Base-by-base conservation (phyloP, 2,329 filamentous ascomycete species). In the Oidium heveae region DNA sequence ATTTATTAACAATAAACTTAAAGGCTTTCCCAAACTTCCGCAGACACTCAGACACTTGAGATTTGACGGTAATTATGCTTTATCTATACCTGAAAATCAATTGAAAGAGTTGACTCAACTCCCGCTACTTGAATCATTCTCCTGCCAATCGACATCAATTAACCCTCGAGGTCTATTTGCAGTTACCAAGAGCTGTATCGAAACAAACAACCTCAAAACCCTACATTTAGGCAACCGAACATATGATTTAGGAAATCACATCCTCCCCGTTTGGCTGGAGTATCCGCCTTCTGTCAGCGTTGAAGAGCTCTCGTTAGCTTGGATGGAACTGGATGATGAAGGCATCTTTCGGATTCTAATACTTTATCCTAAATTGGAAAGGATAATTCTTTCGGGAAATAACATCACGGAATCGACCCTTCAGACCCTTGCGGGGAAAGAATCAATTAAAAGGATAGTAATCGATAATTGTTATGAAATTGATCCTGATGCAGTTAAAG, bases 331-430 rank as follows among this genome's bases (percentile, higher is more conserved):
- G 8, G 16, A 43, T 4, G 63, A 65, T 37, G 28, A 52, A 1
- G 22, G 51, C 2, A 44, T 61, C 0, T 37, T 64, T 4, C 41
- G 57, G 9, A 57, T 62, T 24, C 55, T 63, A 0, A 43, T 54
- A 1, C 56, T 60, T 18, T 63, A 59, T 54, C 61, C 61, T 8
- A 62, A 60, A 32, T 50, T 67, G 3, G 56, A 57, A 34, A 60
- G 36, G 28, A 53, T 67, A 8, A 57, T 62, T 55, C 52, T 66
- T 1, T 57, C 57, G 2, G 12, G 28, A 4, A 64, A 64, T 0
- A 58, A 58, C 22, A 58, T 66, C 46, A 66, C 65, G 0, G 65
- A 65, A 4, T 61, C 65, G 18, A 61, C 63, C 18, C 58, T 67
- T 20, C 65, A 62, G 55, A 39, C 58, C 3, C 60, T 67, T 24